Conservation (phyloP, 2,329 filamentous ascomycete genomes). For the Pseudopithomyces maydicus region DNA sequence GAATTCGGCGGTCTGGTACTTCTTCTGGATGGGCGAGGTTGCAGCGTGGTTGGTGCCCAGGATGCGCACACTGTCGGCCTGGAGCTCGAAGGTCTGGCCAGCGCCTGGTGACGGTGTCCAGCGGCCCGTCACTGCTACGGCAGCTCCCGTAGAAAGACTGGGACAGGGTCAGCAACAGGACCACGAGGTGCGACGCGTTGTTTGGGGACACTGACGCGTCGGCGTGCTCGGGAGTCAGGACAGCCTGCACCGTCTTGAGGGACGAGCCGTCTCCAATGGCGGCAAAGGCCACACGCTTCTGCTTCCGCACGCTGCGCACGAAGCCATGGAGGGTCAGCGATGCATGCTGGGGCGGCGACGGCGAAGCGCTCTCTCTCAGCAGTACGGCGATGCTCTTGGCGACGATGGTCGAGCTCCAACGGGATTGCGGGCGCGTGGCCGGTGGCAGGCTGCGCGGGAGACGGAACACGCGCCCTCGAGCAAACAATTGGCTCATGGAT, state of each 20-base stretch:
- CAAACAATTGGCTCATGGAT: constrained; percentile 33
- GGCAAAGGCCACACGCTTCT: constrained; percentile 83
- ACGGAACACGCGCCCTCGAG: constrained; percentile 27
- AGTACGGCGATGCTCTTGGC: constrained; percentile 51
- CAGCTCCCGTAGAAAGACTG: constrained; percentile 81
- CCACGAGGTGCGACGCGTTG: not conserved
- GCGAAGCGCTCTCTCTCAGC: constrained; percentile 56
- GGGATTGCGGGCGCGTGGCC: constrained; percentile 20
- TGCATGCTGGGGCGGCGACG: constrained; percentile 54
- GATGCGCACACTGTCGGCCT: constrained; percentile 70
- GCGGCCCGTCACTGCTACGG: constrained; percentile 75
- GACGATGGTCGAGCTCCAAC: constrained; percentile 34
- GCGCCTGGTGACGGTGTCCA: constrained; percentile 75
- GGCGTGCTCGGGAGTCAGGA: constrained; percentile 73
- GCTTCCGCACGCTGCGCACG: constrained; percentile 82
- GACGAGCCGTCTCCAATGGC: constrained; percentile 88
- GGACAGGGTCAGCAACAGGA: not conserved
- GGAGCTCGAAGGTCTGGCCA: constrained; percentile 79
- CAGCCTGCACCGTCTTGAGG: constrained; percentile 76
- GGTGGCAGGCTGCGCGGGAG: constrained; percentile 22
- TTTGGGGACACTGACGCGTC: constrained; percentile 64
- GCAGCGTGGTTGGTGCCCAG: constrained; percentile 79
- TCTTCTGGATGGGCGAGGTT: constrained; percentile 92
- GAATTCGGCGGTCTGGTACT: constrained; percentile 89
- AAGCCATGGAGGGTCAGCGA: constrained; percentile 69